Evolutionary conservation across 2,329 filamentous ascomycete species (phyloP), one percentile per base, ranked within the genome.

Genomic region (Pestalotiopsis sp.): DNA sequence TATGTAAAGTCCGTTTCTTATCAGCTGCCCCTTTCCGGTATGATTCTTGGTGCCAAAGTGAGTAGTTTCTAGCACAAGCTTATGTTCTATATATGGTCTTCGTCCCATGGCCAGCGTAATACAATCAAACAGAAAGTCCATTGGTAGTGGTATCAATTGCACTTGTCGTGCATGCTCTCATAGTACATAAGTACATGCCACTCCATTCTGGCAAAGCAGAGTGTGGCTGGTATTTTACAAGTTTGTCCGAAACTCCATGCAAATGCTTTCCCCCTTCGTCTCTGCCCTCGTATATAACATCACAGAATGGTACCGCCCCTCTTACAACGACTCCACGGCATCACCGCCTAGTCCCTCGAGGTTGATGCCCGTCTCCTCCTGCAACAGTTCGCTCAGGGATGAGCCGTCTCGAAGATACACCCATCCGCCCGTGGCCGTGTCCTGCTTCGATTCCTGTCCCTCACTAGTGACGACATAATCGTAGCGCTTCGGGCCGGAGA

Each of bases 401-500:
- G 88, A 89, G n/a, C 92, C 92, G 79, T 98, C 95, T 62, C 95
- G 87, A 68, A 93, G 81, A 78, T 98, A 98, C 62, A 98, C 86
- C 96, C 96, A 99, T 71, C 92, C 87, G 38, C 93, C 93, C 11
- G 80, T 78, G 2, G 86, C 91, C 2, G 90, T 92, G 39, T 91
- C 94, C 80, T 95, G 92, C 83, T 97, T 97, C 77, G 94, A 87
- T 75, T 90, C 82, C 84, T 94, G 92, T 39, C 88, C 85, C 75
- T 96, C 93, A 69, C 91, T 90, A 61, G 84, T 75, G 64, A 95
- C 79, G 67, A 97, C 92, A 88, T 93, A 99, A 80, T 98, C 95
- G 83, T 92, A 99, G 69, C 95, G 91, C 83, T 98, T 98, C 14
- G 96, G 96, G 0, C 96, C 96, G 5, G 93, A 95, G 66, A 94